Evolutionary conservation across 768 basidiomycete species (phyloP).

Genomic region (Panaeolus papilionaceus): DNA sequence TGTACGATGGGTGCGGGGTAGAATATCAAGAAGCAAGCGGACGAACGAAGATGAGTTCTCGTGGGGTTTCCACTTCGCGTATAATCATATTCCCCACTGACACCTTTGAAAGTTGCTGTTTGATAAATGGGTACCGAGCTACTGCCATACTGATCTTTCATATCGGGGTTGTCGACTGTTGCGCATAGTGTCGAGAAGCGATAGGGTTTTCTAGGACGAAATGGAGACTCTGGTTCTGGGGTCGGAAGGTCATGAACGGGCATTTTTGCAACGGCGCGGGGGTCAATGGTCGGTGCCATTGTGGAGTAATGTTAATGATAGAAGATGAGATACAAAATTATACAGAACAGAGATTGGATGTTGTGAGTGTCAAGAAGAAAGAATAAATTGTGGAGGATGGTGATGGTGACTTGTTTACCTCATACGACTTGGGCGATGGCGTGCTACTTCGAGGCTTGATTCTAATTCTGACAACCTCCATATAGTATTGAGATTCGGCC

Average conservation of each 20-base stretch:
- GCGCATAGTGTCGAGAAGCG: conserved; percentile 92
- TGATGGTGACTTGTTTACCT: conserved; percentile 9
- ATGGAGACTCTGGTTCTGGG: conserved; percentile 82
- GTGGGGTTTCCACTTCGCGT: conserved; percentile 96
- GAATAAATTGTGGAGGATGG: conserved; percentile 14
- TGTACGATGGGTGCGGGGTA: conserved; percentile 3
- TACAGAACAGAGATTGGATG: conserved; percentile 5
- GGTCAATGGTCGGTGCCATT: conserved; percentile 46
- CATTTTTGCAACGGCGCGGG: conserved; percentile 37
- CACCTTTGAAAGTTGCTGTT: conserved; percentile 96
- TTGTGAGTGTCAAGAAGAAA: conserved; percentile 11
- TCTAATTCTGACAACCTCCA: conserved; percentile 16
- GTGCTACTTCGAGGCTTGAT: conserved; percentile 29
- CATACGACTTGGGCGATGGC: conserved; percentile 32
- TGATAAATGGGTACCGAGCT: conserved; percentile 98
- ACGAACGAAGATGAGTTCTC: conserved; percentile 87
- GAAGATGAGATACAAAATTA: neutral
- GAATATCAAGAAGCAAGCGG: conserved; percentile 17
- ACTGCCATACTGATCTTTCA: conserved; percentile 95
- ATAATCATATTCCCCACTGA: conserved; percentile 91
- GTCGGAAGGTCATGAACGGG: conserved; percentile 69
- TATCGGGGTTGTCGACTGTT: conserved; percentile 88
- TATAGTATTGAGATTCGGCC: conserved; percentile 26
- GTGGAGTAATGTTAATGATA: neutral
- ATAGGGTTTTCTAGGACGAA: conserved; percentile 73